Evolutionary conservation across 306 rosid genomes (phyloP), one percentile per base, ranked within the genome.

Genomic region (Gillenia trifoliata): DNA sequence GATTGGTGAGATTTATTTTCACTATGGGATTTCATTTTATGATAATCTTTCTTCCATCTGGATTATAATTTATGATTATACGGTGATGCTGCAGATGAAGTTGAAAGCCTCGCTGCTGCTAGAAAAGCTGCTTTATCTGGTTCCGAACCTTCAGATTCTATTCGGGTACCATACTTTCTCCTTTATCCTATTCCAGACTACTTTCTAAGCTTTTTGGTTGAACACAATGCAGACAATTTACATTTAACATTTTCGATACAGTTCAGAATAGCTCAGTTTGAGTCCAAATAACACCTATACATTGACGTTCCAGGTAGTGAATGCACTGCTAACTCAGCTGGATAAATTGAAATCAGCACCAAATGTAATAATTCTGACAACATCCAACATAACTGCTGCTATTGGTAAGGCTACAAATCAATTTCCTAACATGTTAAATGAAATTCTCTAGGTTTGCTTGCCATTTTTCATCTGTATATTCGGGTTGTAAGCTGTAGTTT

Each of bases 121-220:
- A 83, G 98, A 83, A 95, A 95, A 86, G 93, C 99, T 49, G 97
- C 99, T 77, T 75, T 95, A 77, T 95, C 98, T 66, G 99, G 97
- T 78, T 92, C 99, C 70, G 98, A 95, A 87, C 99, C 98, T 76
- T 95, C 99, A n/a, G 99, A 95, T 79, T 95, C 99, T 80, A 95
- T 95, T 75, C 77, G 98, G 90, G 98, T 95, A 92, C 66, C 43
- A 7, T 75, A 67, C 47, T 57, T 8, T 59, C 28, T 5, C 36
- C 36, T 49, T 56, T 64, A 54, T 40, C 72, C 29, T 36, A 64
- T 49, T 38, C 67, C 31, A 34, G 65, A 23, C 38, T 34, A 15
- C 22, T 9, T 38, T 38, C 40, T 33, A 19, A 59, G 57, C n/a
- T 19, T 57, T 72, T 38, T 56, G n/a, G 25, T 52, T 34, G 59